Evolutionary conservation across 2,329 filamentous ascomycete species (phyloP).

Genomic region (Colletotrichum abscissum): DNA sequence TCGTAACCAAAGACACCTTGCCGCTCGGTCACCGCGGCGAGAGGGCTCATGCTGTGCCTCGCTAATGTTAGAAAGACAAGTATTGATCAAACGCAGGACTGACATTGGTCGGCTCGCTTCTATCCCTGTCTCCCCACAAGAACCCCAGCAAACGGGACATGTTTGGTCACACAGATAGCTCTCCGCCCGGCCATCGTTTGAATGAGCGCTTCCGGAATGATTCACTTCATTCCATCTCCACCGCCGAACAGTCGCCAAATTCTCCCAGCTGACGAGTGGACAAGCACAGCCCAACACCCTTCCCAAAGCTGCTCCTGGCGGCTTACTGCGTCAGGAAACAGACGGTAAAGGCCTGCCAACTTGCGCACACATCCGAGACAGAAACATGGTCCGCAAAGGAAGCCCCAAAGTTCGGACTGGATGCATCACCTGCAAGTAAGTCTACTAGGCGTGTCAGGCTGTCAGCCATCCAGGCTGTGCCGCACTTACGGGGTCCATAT

Average conservation of each 20-base stretch:
- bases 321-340: too few relatives aligned
- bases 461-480: not conserved
- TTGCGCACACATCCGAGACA: not conserved
- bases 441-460: not conserved
- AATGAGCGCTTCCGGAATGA: not conserved
- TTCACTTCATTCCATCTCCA: not conserved
- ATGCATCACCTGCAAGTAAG: slow-evolving; percentile 5
- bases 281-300: not conserved
- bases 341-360: not conserved
- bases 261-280: not conserved
- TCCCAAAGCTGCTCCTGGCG: not conserved
- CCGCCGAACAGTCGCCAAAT: not conserved
- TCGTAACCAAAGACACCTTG: too few relatives aligned
- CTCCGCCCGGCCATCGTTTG: not conserved
- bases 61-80: not conserved
- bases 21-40: not conserved
- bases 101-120: not conserved
- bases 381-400: slow-evolving; percentile 1
- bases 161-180: not conserved
- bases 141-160: not conserved
- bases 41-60: not conserved
- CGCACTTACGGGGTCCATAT: not conserved
- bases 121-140: not conserved
- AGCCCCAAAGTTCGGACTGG: not conserved
- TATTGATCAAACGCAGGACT: not conserved